phyloP scores from a whole-genome alignment of 768 basidiomycete species.

The Termitomyces sp. region DNA sequence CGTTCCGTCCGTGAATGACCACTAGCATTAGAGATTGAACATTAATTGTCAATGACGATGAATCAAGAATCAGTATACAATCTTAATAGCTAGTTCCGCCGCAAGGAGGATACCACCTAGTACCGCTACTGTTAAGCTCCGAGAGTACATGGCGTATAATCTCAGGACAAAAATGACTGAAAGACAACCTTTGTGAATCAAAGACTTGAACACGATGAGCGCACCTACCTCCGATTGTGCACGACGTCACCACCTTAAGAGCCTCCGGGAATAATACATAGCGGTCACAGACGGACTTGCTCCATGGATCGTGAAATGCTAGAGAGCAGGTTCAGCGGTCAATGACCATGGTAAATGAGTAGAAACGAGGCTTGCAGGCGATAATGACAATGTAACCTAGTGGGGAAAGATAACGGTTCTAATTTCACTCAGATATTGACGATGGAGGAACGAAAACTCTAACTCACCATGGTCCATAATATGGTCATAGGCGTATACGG shows the following conservation, averaged over 20 bases:
- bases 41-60: not conserved
- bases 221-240: not conserved
- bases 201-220: not conserved
- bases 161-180: slow-evolving; percentile 4
- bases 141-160: slow-evolving; percentile 17
- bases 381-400: not conserved
- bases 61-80: not conserved
- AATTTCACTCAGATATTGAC: not conserved
- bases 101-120: not conserved
- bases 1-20: slow-evolving; percentile 28
- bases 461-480: slow-evolving; percentile 25
- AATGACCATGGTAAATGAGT: not conserved
- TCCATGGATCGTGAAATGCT: slow-evolving; percentile 1
- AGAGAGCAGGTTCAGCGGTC: not conserved
- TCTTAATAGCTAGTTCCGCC: not conserved
- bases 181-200: not conserved
- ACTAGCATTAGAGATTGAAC: not conserved
- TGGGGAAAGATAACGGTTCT: not conserved
- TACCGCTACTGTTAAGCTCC: not conserved
- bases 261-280: slow-evolving; percentile 1
- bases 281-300: not conserved
- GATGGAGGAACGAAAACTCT: not conserved
- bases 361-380: not conserved
- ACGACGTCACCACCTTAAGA: not conserved
- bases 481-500: slow-evolving; percentile 22